These are phyloP conservation scores for Solanum corneliomulleri DNA, from an alignment of 257 asterid species.

Conservation along the genomic window DNA sequence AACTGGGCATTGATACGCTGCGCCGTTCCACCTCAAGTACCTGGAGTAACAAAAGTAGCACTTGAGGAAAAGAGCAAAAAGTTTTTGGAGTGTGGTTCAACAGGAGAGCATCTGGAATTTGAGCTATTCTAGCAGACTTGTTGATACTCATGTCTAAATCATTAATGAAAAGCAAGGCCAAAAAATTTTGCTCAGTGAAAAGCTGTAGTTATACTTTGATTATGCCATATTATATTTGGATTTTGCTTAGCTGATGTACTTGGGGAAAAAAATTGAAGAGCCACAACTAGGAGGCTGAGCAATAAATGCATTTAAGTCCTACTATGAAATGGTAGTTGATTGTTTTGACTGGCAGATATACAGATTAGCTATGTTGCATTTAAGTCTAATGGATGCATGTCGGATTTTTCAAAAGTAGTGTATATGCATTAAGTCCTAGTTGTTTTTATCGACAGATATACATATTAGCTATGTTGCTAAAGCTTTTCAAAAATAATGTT, in stretches of 20 bases:
- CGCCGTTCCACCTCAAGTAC: conserved; percentile 50
- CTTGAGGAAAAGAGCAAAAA: conserved; percentile 11
- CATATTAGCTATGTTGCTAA: not conserved
- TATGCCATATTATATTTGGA: not conserved
- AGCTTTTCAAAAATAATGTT: too few relatives aligned
- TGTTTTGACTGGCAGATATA: not conserved
- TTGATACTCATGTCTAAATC: not conserved
- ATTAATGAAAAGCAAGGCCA: not conserved
- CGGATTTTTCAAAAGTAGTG: not conserved
- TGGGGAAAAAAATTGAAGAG: not conserved
- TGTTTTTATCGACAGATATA: not conserved
- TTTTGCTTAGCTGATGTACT: not conserved
- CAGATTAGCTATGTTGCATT: not conserved
- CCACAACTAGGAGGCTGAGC: not conserved
- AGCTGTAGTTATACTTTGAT: not conserved
- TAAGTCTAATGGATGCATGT: fast-evolving
- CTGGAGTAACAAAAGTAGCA: conserved; percentile 15
- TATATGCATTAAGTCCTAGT: not conserved
- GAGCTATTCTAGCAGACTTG: not conserved
- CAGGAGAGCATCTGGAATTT: not conserved
- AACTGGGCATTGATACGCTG: conserved; percentile 72
- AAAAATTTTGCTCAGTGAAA: not conserved
- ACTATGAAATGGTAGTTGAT: not conserved
- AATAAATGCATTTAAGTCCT: not conserved
- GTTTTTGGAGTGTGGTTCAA: not conserved